Evolutionary conservation across 352 stramenopile genomes (phyloP).

Genomic region (Globisporangium carolinianum): DNA sequence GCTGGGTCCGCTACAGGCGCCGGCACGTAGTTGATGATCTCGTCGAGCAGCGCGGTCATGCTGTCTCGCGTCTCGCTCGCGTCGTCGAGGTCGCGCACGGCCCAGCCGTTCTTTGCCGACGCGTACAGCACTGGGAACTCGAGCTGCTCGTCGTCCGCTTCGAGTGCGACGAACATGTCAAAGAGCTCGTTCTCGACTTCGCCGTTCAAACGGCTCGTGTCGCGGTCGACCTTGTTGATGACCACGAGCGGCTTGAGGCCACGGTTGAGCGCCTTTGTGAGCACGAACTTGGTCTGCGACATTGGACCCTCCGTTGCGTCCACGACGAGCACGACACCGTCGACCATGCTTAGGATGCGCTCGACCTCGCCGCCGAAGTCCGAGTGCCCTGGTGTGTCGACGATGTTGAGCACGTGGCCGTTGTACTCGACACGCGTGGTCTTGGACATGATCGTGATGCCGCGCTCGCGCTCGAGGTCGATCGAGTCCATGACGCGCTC

Average conservation of each 20-base stretch:
- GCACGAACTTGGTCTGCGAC: constrained; percentile 98
- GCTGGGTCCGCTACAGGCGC: constrained; percentile 74
- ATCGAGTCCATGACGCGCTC: constrained; percentile 98
- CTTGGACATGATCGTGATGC: constrained; percentile 99
- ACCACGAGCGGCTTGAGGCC: constrained; percentile 94
- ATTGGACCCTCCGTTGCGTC: constrained; percentile 96
- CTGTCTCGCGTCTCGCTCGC: constrained; percentile 49
- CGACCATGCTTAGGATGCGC: constrained; percentile 95
- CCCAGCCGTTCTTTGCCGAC: constrained; percentile 94
- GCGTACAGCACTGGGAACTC: constrained; percentile 97
- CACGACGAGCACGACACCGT: constrained; percentile 96
- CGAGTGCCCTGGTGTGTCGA: constrained; percentile 97
- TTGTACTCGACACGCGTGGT: constrained; percentile 94
- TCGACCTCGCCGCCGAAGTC: constrained; percentile 99
- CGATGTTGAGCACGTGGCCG: constrained; percentile 94
- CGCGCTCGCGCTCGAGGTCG: constrained; percentile 96
- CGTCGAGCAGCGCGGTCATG: constrained; percentile 96
- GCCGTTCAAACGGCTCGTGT: constrained; percentile 85
- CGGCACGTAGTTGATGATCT: constrained; percentile 93
- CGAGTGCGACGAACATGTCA: constrained; percentile 95
- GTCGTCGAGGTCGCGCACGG: constrained; percentile 87
- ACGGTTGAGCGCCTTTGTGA: constrained; percentile 92
- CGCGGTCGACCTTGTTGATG: constrained; percentile 98
- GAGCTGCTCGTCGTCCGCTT: constrained; percentile 93
- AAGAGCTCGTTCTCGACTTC: constrained; percentile 97